These are phyloP conservation scores for Cladophialophora exuberans DNA, from an alignment of 2,329 filamentous ascomycete species.

Conservation along the genomic window DNA sequence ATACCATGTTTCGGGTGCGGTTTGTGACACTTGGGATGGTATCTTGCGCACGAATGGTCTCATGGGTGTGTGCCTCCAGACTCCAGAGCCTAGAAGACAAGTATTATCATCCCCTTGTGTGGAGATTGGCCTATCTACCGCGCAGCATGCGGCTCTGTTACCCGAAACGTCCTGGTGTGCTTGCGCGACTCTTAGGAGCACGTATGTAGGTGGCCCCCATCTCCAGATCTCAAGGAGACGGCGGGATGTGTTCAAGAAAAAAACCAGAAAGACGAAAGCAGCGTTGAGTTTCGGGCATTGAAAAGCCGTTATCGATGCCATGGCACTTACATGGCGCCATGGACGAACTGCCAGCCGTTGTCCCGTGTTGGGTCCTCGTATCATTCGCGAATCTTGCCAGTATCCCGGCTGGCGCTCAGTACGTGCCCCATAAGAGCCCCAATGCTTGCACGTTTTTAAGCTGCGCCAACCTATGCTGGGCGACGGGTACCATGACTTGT, in stretches of 20 bases:
- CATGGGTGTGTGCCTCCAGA: background rate
- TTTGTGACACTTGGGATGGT: slow-evolving; percentile 1
- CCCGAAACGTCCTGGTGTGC: too few species aligned
- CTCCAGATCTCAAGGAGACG: too few species aligned
- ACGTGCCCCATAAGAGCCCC: background rate
- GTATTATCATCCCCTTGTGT: background rate
- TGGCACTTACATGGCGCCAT: background rate
- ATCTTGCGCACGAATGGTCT: background rate
- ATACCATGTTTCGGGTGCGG: background rate
- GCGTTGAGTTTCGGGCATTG: background rate
- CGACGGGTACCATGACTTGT: background rate
- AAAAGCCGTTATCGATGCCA: background rate
- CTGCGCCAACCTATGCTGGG: background rate
- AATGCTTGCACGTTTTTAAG: background rate
- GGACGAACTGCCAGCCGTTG: too few species aligned
- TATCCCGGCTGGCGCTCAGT: background rate
- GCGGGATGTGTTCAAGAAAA: too few species aligned
- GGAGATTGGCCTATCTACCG: background rate
- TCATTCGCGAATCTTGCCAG: slow-evolving; percentile 5
- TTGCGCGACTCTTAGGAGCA: too few species aligned
- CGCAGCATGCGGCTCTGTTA: background rate
- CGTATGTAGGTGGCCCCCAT: too few species aligned
- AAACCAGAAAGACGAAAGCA: too few species aligned
- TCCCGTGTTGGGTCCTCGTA: too few species aligned
- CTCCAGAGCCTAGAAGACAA: background rate